phyloP scores from a whole-genome alignment of 345 rosid genomes.

The Gossypium longicalyx region DNA sequence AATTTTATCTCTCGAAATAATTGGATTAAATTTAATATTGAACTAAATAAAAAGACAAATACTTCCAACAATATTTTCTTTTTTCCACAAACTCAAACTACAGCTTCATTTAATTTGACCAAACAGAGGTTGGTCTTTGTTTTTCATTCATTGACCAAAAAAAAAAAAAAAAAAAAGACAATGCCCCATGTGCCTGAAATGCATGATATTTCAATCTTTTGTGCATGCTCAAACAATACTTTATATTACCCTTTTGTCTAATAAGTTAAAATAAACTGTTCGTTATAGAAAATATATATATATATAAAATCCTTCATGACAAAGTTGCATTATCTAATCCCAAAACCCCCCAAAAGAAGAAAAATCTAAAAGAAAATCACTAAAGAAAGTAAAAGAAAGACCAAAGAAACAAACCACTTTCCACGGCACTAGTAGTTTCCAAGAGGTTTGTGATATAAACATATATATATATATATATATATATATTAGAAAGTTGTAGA shows the following conservation, averaged over 20 bases:
- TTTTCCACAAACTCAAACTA: too few relatives aligned
- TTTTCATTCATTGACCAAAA: not conserved
- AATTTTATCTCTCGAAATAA: too few relatives aligned
- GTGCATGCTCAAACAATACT: not conserved
- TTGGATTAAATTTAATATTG: too few relatives aligned
- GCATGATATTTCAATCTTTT: conserved; percentile 13
- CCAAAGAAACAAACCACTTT: conserved; percentile 7
- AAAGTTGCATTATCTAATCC: not conserved
- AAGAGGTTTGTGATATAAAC: not conserved
- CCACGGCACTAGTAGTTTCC: conserved; percentile 21
- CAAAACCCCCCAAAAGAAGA: not conserved
- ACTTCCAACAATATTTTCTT: too few relatives aligned
- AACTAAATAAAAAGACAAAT: too few relatives aligned
- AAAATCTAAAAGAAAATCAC: not conserved
- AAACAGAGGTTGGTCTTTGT: too few relatives aligned
- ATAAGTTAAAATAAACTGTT: not conserved
- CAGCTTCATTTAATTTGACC: too few relatives aligned
- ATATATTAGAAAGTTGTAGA: not conserved
- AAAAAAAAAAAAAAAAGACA: not conserved
- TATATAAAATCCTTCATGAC: not conserved
- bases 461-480: not conserved
- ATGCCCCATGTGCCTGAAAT: not conserved
- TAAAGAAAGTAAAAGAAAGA: not conserved
- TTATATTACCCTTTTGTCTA: not conserved
- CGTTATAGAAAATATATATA: too few relatives aligned